Evolutionary conservation across 345 rosid species (phyloP), one percentile per base, ranked within the genome.

Genomic region (Cardiospermum halicacabum): DNA sequence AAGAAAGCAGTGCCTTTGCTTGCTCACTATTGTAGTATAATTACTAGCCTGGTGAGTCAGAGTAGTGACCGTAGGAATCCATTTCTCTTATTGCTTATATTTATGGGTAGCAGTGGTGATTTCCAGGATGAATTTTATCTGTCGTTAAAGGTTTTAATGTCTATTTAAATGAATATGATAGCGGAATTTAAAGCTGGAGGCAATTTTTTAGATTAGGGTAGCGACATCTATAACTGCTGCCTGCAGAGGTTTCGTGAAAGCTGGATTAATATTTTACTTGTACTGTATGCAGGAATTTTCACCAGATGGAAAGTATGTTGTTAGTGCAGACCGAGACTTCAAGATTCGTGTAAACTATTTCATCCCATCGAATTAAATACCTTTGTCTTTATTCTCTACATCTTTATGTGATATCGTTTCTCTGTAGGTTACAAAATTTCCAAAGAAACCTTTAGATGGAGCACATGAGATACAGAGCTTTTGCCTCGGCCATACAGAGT

Each of bases 401-500:
- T 56, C 8, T 3, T 70, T 50, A 60, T 60, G 39, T 60, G 26
- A 47, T 56, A 45, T 68, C 69, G 43, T 27, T 66, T 57, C 39
- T 74, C 22, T 56, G 56, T 77, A 91, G 99, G 96, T 91, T 53
- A 79, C 93, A 61, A 81, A 85, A 32, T 81, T 91, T 32, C 97
- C 99, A 40, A 76, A 85, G 75, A 84, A 77, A 58, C 96, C 99
- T 69, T 64, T 84, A 58, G 83, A 83, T 56, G 96, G 96, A 68
- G 96, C 97, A 74, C 97, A 94, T 70, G 94, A 87, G 74, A 91
- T 94, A 66, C 96, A 94, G 63, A 85, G 95, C 67, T 89, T 91
- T 72, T 91, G 99, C 80, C 95, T 94, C 56, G 99, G 92, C 39
- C 99, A 94, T 82, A 78, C 96, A 11, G 94, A 90, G 98, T 86